Conservation (phyloP, 176 grass and related monocot genomes). For the Typha latifolia region DNA sequence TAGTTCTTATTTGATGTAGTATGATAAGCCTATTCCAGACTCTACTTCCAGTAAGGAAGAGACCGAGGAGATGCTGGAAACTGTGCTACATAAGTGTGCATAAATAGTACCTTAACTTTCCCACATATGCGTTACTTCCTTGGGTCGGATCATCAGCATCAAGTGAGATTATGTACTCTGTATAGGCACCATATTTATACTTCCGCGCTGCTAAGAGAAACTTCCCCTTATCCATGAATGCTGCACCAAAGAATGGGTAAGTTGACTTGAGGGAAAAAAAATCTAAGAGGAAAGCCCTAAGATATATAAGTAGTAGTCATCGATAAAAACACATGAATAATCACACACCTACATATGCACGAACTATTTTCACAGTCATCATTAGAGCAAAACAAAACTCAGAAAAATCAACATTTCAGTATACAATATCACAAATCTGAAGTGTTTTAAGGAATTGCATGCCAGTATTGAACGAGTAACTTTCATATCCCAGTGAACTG, state of each 20-base stretch:
- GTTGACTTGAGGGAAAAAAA: background rate
- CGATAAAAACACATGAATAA: too few species aligned
- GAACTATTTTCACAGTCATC: too few species aligned
- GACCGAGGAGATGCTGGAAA: background rate
- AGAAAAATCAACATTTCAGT: too few species aligned
- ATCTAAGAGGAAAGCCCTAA: too few species aligned
- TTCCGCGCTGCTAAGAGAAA: slow-evolving; percentile 79
- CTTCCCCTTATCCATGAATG: slow-evolving; percentile 72
- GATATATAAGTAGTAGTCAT: background rate
- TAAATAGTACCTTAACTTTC: slow-evolving; percentile 65
- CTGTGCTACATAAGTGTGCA: background rate
- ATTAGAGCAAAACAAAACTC: too few species aligned
- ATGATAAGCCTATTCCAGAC: too few species aligned
- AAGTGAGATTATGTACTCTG: slow-evolving; percentile 83
- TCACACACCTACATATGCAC: too few species aligned
- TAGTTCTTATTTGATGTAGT: too few species aligned
- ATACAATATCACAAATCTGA: too few species aligned
- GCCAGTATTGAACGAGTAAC: too few species aligned
- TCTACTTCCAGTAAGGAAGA: background rate
- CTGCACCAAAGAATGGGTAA: slow-evolving; percentile 33
- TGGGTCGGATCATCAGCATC: slow-evolving; percentile 71
- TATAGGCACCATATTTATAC: slow-evolving; percentile 57
- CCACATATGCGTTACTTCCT: slow-evolving; percentile 78
- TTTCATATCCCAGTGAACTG: too few species aligned
- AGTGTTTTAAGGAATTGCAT: too few species aligned